Evolutionary conservation across 2,329 filamentous ascomycete species (phyloP), one percentile per base, ranked within the genome.

Genomic region (Coniosporium tulheliwenetii): DNA sequence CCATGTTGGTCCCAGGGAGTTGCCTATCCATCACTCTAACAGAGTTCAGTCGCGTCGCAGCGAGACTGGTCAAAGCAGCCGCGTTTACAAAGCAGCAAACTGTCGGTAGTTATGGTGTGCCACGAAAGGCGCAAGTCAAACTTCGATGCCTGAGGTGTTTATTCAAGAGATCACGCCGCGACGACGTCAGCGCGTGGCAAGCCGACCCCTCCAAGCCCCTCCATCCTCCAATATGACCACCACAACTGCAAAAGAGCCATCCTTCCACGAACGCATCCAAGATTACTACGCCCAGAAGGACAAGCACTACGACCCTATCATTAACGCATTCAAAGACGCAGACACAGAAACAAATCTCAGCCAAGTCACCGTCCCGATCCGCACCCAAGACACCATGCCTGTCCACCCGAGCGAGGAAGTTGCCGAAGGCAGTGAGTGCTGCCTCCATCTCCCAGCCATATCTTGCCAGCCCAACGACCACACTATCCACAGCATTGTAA

Each of bases 321-420:
- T 34, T 12, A 39, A 38, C 38, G 10, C 10, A 26, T 12, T 15
- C 29, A 37, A 26, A 44, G 13, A 36, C 42, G 13, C 37, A 34
- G 10, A 10, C 36, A 30, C 37, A 30, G 9, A 29, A 39, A 29
- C 12, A 30, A 14, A 33, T 14, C 14, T 13, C 3, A 34, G 33
- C 31, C 29, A 16, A 43, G 29, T 7, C 7, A 26, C 19, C 19
- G 19, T 26, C 19, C 19, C 19, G 19, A 26, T 26, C 19, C 19
- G 30, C 19, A 26, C 4, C 19, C 3, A 26, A 26, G 19, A 26
- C 19, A 57, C 46, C 37, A 65, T 65, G 62, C 62, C 63, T 41
- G 55, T 57, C 46, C 59, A 61, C 47, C 57, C 59, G 40, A 55
- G 58, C 47, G 61, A 65, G 49, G 60, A 65, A 44, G 51, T 53